Conservation (phyloP, 352 stramenopile species). For the Elongisporangium senticosum region DNA sequence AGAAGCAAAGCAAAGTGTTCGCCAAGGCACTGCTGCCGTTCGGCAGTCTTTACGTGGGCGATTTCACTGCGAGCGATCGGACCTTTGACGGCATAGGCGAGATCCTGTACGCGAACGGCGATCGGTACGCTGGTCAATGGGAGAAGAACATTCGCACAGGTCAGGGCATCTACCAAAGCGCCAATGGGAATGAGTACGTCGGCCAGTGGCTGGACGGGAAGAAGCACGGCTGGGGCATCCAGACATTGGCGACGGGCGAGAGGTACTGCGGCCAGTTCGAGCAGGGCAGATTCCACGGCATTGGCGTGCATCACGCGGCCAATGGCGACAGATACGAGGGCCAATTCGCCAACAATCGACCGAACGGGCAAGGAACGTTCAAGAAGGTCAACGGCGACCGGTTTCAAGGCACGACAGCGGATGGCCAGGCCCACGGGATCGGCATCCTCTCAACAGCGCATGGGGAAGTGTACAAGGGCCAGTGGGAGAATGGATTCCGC, state of each 20-base stretch:
- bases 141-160: slow-evolving; percentile 57
- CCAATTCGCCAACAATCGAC: slow-evolving; percentile 31
- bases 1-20: slow-evolving; percentile 30
- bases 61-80: slow-evolving; percentile 40
- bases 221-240: slow-evolving; percentile 79
- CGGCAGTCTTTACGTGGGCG: slow-evolving; percentile 71
- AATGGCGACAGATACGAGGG: slow-evolving; percentile 88
- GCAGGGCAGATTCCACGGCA: slow-evolving; percentile 69
- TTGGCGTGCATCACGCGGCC: slow-evolving; percentile 41
- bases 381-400: slow-evolving; percentile 62
- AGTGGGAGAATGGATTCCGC: slow-evolving; percentile 59
- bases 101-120: slow-evolving; percentile 78
- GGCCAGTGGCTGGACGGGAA: slow-evolving; percentile 70
- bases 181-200: slow-evolving; percentile 50
- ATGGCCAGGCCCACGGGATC: slow-evolving; percentile 65
- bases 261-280: slow-evolving; percentile 82
- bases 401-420: slow-evolving; percentile 59
- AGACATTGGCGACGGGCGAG: slow-evolving; percentile 75
- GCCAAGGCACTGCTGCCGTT: slow-evolving; percentile 60
- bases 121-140: slow-evolving; percentile 85
- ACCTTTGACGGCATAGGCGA: slow-evolving; percentile 79
- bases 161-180: slow-evolving; percentile 59
- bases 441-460: slow-evolving; percentile 70
- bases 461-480: slow-evolving; percentile 88
- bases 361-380: slow-evolving; percentile 58